Evolutionary conservation across 176 grass and related monocot genomes (phyloP).

Genomic region (Rhynchospora breviuscula): DNA sequence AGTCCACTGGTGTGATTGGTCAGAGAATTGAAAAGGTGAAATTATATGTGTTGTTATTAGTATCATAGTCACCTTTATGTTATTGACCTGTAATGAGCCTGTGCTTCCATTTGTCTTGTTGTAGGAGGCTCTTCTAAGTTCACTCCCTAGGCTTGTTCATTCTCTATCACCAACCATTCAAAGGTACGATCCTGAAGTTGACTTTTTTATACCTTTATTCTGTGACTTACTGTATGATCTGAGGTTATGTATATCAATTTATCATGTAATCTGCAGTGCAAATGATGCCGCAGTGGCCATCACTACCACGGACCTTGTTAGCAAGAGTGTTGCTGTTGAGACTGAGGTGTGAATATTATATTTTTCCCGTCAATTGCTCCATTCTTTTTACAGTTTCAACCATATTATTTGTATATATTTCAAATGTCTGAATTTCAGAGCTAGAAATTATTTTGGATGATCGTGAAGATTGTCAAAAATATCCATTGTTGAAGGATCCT

Average conservation of each 20-base stretch:
- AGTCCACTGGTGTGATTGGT: constrained; percentile 96
- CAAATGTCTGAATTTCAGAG: too few species aligned
- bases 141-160: constrained; percentile 76
- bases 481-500: too few species aligned
- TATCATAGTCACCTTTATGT: constrained; percentile 10
- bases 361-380: not conserved
- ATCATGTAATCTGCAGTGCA: constrained; percentile 42
- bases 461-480: too few species aligned
- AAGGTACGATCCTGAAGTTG: constrained; percentile 39
- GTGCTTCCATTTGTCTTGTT: constrained; percentile 27
- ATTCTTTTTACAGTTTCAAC: not conserved
- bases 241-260: constrained; percentile 14
- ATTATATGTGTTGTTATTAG: constrained; percentile 17
- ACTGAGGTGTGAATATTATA: constrained; percentile 49
- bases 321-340: constrained; percentile 90
- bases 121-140: constrained; percentile 86
- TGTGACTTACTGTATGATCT: not conserved
- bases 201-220: not conserved
- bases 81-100: not conserved
- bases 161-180: constrained; percentile 65
- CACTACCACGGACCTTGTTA: constrained; percentile 98
- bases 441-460: too few species aligned
- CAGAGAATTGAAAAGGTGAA: constrained; percentile 95
- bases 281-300: constrained; percentile 85
- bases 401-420: not conserved